Base-by-base conservation (phyloP, 2,329 filamentous ascomycete species). In the Scleromitrula shiraiana region DNA sequence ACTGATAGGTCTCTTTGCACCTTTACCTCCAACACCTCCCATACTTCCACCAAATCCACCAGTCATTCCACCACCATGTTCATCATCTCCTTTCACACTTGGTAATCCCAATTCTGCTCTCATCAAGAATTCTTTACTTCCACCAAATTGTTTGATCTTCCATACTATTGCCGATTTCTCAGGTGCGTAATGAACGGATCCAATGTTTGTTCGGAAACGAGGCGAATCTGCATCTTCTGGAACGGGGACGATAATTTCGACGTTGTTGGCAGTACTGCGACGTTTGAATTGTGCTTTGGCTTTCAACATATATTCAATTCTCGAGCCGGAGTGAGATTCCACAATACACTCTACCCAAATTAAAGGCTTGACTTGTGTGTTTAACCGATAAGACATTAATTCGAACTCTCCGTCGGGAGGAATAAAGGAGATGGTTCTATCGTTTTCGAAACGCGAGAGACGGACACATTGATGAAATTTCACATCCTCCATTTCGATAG, bases 101-200 rank as follows among this genome's bases (percentile, higher is more conserved):
- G 93, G 93, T 36, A 98, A 73, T 41, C 93, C 93, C 10, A 98
- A 76, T 71, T 98, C 93, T 15, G 93, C 93, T 49, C 93, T 85
- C 93, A 98, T 98, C 59, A 98, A 75, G 62, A 98, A 98, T 65
- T 98, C 93, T 70, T 98, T 98, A 59, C 83, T 82, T n/a, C 93
- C 93, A 37, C 93, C 93, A 67, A 98, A 98, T 63, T 98, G 93
- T 75, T 98, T 98, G 67, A 98, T 98, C 75, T 98, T 98, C 93
- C 93, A 98, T 42, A 98, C 86, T 59, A 98, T 98, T 50, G 91
- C 91, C 54, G 88, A 94, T 64, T 95, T 91, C 68, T 98, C 93
- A 0, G 93, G 93, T 4, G 91, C 91, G 65, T 98, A 98, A 70
- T 98, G 93, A 10, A 98, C 93, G 24, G 85, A 88, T 47, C 93